These are phyloP conservation scores for Podospora fimiseda DNA, from an alignment of 495 filamentous ascomycete species.

Conservation along the genomic window DNA sequence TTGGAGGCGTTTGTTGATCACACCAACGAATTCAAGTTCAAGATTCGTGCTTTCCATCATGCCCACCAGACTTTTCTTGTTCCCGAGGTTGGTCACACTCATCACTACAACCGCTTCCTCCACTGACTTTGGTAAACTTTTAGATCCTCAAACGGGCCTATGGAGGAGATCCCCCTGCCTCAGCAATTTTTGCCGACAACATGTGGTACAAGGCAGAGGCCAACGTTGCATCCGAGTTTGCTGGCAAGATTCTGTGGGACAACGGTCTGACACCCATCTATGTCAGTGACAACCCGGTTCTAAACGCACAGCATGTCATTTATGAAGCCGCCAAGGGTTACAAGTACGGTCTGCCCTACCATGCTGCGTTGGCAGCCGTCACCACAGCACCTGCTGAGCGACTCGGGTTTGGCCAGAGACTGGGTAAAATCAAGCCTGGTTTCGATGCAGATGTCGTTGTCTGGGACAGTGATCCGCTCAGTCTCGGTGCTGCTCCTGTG, in stretches of 20 bases:
- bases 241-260: constrained; percentile 55
- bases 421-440: constrained; percentile 55
- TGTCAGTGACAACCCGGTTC: constrained; percentile 45
- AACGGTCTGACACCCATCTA: constrained; percentile 49
- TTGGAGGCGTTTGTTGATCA: constrained; percentile 57
- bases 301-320: constrained; percentile 46
- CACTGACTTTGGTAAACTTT: background rate
- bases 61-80: constrained; percentile 56
- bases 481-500: constrained; percentile 52
- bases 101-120: too few species aligned
- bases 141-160: constrained; percentile 46
- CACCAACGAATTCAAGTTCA: constrained; percentile 60
- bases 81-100: constrained; percentile 36
- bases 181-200: constrained; percentile 52
- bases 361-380: constrained; percentile 54
- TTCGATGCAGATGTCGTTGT: constrained; percentile 62
- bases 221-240: constrained; percentile 52
- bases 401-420: constrained; percentile 50
- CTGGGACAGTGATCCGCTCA: constrained; percentile 60
- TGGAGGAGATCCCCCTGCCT: constrained; percentile 39
- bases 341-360: constrained; percentile 53
- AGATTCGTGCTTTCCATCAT: constrained; percentile 57
- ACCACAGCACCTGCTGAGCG: constrained; percentile 56
- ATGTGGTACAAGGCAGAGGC: constrained; percentile 61
- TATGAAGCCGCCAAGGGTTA: constrained; percentile 58